Conservation (phyloP, 345 rosid species). For the Gossypium mustelinum region DNA sequence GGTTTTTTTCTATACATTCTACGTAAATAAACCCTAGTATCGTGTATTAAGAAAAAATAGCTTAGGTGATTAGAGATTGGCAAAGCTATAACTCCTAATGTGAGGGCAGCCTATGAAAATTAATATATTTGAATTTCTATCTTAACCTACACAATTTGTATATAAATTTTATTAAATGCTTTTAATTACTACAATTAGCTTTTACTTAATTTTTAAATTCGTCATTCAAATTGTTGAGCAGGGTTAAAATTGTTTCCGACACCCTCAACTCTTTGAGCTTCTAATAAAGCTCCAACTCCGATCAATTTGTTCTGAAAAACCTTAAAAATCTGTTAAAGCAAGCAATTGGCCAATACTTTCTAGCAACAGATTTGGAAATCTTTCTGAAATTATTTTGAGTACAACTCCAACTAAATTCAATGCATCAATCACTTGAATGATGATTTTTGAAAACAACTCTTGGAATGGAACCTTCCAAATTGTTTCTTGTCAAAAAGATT, state of each 20-base stretch:
- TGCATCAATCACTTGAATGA: conserved; percentile 36
- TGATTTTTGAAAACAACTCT: conserved; percentile 47
- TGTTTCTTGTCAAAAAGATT: conserved; percentile 44
- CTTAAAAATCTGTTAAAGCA: conserved; percentile 21
- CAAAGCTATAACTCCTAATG: no score
- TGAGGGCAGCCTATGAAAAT: no score
- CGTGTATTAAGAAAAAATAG: no score
- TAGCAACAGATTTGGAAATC: conserved; percentile 40
- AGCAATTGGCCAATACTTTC: conserved; percentile 47
- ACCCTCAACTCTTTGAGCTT: conserved; percentile 54
- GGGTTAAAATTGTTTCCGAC: conserved; percentile 2
- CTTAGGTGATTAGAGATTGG: no score
- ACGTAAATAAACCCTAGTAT: no score
- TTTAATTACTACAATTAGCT: no score
- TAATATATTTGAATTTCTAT: no score
- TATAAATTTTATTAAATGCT: no score
- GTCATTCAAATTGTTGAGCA: no score
- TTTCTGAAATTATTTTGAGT: conserved; percentile 40
- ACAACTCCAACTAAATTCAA: conserved; percentile 38
- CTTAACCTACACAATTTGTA: no score
- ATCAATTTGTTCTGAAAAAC: conserved; percentile 54
- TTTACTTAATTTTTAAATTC: no score
- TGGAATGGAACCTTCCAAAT: conserved; percentile 55
- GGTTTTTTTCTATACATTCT: no score
- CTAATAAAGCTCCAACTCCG: conserved; percentile 65